Conservation (phyloP, 2,329 filamentous ascomycete genomes). For the Colletotrichum sp. region DNA sequence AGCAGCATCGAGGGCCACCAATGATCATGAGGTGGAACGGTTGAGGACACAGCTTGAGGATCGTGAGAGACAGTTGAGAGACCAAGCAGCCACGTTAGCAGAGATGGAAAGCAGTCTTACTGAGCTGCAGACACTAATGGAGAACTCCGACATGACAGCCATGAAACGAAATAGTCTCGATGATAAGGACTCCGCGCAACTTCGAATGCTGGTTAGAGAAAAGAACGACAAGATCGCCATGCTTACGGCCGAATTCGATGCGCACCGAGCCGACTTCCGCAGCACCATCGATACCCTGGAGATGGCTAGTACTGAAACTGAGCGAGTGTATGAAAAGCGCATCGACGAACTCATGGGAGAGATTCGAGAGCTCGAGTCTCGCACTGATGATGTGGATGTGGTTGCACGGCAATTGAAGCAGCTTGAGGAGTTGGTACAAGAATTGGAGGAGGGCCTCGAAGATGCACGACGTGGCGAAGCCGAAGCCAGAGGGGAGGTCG, state of each 20-base stretch:
- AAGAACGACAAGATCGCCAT: conserved; percentile 97
- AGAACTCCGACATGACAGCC: conserved; percentile 51
- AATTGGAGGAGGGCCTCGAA: conserved; percentile 94
- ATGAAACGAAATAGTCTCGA: conserved; percentile 56
- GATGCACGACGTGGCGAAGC: conserved; percentile 93
- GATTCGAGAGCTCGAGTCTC: conserved; percentile 80
- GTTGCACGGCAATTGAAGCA: conserved; percentile 93
- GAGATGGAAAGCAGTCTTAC: conserved; percentile 90
- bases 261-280: conserved; percentile 92
- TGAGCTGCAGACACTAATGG: conserved; percentile 77
- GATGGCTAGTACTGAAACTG: conserved; percentile 92
- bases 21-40: conserved; percentile 76
- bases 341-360: conserved; percentile 87
- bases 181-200: conserved; percentile 75
- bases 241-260: conserved; percentile 93
- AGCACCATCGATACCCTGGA: conserved; percentile 97
- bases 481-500: conserved; percentile 93
- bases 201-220: conserved; percentile 84
- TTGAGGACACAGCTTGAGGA: conserved; percentile 80
- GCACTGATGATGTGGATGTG: conserved; percentile 87
- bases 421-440: conserved; percentile 93
- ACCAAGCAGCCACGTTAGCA: conserved; percentile 79
- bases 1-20: conserved; percentile 43
- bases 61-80: conserved; percentile 84
- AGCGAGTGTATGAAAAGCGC: conserved; percentile 93